phyloP scores from a whole-genome alignment of 1,284 basidiomycete genomes.

The Tausonia pullulans region DNA sequence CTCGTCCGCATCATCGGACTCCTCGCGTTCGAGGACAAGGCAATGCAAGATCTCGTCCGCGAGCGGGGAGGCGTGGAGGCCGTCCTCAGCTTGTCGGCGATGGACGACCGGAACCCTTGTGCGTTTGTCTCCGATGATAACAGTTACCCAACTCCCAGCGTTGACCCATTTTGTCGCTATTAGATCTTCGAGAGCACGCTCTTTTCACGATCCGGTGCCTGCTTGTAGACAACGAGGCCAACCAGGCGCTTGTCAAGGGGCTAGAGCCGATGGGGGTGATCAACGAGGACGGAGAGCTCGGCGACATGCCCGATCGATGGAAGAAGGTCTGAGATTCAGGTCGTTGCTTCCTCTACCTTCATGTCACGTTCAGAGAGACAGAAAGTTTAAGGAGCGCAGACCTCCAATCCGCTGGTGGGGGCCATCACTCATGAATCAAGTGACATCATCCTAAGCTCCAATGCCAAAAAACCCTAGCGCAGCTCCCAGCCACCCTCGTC shows the following conservation, averaged over 20 bases:
- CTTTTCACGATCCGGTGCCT: constrained; percentile 70
- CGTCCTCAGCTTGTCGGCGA: constrained; percentile 71
- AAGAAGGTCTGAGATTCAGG: background rate
- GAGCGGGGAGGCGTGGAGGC: constrained; percentile 59
- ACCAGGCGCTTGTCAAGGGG: constrained; percentile 62
- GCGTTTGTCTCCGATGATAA: constrained; percentile 29
- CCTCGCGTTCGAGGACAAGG: constrained; percentile 50
- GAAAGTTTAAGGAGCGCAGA: background rate
- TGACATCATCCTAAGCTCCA: background rate
- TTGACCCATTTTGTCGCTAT: background rate
- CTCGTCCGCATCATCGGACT: constrained; percentile 69
- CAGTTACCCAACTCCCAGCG: background rate
- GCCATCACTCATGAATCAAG: too few species aligned
- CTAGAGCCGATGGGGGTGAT: constrained; percentile 47
- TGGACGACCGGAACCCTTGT: constrained; percentile 86
- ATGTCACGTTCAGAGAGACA: background rate
- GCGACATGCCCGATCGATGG: constrained; percentile 33
- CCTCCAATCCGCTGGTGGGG: background rate
- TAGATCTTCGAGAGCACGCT: constrained; percentile 80
- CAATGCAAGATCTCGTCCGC: constrained; percentile 61
- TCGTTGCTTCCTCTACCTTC: background rate
- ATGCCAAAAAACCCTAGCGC: background rate
- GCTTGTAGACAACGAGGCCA: constrained; percentile 59
- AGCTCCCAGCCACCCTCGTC: background rate
- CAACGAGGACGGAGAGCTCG: constrained; percentile 49